phyloP scores from a whole-genome alignment of 2,329 filamentous ascomycete genomes.

The Neonectria faginata region DNA sequence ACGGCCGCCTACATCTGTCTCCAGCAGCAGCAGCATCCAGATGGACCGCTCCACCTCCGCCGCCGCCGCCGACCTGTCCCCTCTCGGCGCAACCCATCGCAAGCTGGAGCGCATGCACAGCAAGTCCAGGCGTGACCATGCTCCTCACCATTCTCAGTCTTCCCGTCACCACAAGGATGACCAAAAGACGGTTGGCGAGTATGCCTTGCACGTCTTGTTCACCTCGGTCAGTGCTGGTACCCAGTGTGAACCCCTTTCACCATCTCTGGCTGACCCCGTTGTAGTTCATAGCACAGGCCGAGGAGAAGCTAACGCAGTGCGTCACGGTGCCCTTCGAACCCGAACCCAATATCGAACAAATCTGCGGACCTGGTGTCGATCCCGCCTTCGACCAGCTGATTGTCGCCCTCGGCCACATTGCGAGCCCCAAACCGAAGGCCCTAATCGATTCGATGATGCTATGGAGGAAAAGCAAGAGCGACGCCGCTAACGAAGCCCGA shows the following conservation, averaged over 20 bases:
- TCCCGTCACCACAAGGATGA: constrained; percentile 78
- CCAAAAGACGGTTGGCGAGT: constrained; percentile 95
- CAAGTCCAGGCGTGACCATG: constrained; percentile 77
- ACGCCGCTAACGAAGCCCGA: constrained; percentile 80
- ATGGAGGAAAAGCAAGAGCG: constrained; percentile 96
- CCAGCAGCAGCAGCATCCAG: constrained; percentile 47
- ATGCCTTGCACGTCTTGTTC: constrained; percentile 95
- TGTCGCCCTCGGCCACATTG: constrained; percentile 91
- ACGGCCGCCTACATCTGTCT: constrained; percentile 62
- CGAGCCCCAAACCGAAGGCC: constrained; percentile 91
- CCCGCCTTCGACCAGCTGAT: constrained; percentile 94
- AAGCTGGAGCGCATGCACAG: constrained; percentile 73
- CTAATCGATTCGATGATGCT: constrained; percentile 98
- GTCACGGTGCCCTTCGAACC: constrained; percentile 82
- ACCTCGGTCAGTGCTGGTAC: constrained; percentile 75
- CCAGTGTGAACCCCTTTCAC: background rate
- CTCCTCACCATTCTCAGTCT: constrained; percentile 81
- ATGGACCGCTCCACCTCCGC: constrained; percentile 62
- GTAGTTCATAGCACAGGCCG: constrained; percentile 93
- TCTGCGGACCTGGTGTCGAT: constrained; percentile 92
- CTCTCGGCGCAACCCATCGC: constrained; percentile 60
- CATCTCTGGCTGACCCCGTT: constrained; percentile 31
- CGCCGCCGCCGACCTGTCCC: constrained; percentile 59
- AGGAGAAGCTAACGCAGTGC: constrained; percentile 93
- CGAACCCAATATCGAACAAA: constrained; percentile 85